Evolutionary conservation across 2,329 filamentous ascomycete species (phyloP), one percentile per base, ranked within the genome.

Genomic region (Colletotrichum sp.): DNA sequence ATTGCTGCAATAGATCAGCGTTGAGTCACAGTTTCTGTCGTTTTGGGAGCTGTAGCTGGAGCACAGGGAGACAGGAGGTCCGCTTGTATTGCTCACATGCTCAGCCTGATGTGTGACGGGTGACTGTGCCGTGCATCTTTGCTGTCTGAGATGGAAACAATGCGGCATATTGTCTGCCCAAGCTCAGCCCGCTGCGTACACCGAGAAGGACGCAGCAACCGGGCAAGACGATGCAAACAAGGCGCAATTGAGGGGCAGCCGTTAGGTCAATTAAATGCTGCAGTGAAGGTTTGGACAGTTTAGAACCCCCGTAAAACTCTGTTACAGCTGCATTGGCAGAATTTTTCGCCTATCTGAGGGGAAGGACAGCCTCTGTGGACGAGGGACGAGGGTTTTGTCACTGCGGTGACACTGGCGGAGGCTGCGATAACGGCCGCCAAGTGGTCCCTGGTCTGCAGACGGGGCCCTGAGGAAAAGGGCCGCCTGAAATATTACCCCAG

Each of bases 381-480:
- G 71, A 59, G 57, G 66, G 68, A 32, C 28, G 28, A n/a, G 59
- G 57, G 13, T 32, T 48, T 59, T 75, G 70, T 76, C 70, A 68
- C 74, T 76, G 71, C 57, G 18, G 70, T 68, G 70, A 76, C 70
- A 32, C 28, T 60, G 57, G 48, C 70, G n/a, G 57, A 75, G 71
- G 44, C 57, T 65, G 74, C 74, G 74, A 76, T 76, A 76, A 76
- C 74, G 74, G 74, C 64, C 74, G 70, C 34, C 26, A 59, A 69
- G 74, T 76, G 74, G 65, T 69, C 59, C 74, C 74, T 72, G 57
- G 70, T 55, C 64, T 30, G 74, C 71, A 59, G 62, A 70, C 57
- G 36, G 68, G 57, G 30, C 68, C 59, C 57, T 44, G 30, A 48
- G 48, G 26, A 26, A 26, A 74, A 59, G 68, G 28, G 68, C 74